Percentiles rank a stretch among this genome's conserved stretches.
These are phyloP conservation scores for Berberis thunbergii DNA, from an alignment of 164 flowering plant species.

Conservation along the genomic window DNA sequence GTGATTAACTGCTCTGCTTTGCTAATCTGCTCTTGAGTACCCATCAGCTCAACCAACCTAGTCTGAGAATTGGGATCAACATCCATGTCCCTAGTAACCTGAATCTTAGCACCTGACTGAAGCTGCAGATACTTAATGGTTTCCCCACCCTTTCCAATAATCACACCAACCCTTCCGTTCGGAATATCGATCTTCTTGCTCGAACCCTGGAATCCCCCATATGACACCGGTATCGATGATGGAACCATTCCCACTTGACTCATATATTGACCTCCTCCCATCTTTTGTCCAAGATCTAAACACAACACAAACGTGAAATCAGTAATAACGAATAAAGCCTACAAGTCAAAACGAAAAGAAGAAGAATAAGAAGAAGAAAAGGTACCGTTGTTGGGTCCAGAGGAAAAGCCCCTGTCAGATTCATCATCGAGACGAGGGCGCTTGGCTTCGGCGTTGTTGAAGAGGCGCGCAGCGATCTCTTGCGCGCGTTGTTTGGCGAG, in stretches of 20 bases:
- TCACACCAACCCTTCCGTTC: constrained; percentile 93
- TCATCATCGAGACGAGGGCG: constrained; percentile 66
- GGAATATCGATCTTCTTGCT: constrained; percentile 93
- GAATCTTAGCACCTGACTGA: constrained; percentile 98
- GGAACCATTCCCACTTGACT: constrained; percentile 22
- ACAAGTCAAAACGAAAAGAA: not conserved
- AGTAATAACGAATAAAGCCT: not conserved
- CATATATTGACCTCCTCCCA: constrained; percentile 36
- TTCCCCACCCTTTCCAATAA: constrained; percentile 96
- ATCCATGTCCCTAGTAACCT: constrained; percentile 91
- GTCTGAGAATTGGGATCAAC: constrained; percentile 65
- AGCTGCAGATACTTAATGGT: constrained; percentile 88
- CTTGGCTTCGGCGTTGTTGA: constrained; percentile 64
- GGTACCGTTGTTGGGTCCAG: constrained; percentile 6
- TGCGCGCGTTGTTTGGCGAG: constrained; percentile 83
- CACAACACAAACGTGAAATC: not conserved
- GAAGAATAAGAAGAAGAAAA: constrained; percentile 3
- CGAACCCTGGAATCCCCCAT: constrained; percentile 43
- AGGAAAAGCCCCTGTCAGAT: constrained; percentile 22
- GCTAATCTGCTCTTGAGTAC: constrained; percentile 72
- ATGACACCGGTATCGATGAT: constrained; percentile 32
- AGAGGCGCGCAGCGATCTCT: constrained; percentile 82
- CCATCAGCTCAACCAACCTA: constrained; percentile 82
- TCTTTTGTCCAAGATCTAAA: constrained; percentile 27
- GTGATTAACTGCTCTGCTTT: constrained; percentile 84